Evolutionary conservation across 139 green algal species (phyloP).

Genomic region (Zygnema cylindricum): DNA sequence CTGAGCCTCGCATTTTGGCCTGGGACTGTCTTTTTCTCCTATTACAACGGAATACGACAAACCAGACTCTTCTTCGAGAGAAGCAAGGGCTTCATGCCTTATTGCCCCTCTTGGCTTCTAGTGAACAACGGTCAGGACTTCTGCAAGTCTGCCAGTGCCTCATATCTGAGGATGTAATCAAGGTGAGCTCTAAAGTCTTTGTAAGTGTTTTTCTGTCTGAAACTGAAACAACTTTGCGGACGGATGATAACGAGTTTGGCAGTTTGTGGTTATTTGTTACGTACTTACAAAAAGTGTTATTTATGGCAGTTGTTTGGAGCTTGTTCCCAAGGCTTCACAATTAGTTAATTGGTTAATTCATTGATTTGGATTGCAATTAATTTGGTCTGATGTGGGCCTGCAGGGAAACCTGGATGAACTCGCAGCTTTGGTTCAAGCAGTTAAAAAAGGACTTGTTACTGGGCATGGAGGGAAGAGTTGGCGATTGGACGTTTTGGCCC

Average conservation of each 20-base stretch:
- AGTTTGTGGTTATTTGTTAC: too few species aligned
- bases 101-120: conserved; percentile 42
- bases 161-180: conserved; percentile 35
- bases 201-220: too few species aligned
- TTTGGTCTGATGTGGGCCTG: neutral
- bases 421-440: conserved; percentile 40
- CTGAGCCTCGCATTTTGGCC: neutral
- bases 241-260: too few species aligned
- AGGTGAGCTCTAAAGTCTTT: conserved; percentile 28
- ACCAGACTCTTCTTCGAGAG: conserved; percentile 35
- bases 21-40: conserved; percentile 46
- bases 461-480: conserved; percentile 17
- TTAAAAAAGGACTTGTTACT: conserved; percentile 29
- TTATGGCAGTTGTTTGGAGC: too few species aligned
- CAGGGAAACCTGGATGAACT: conserved; percentile 35
- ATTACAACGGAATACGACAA: conserved; percentile 17
- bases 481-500: conserved; percentile 32
- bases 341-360: too few species aligned
- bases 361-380: too few species aligned
- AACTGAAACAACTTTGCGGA: too few species aligned
- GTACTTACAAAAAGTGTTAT: too few species aligned
- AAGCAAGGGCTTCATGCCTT: conserved; percentile 27
- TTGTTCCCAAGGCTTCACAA: too few species aligned
- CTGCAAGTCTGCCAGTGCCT: conserved; percentile 47
- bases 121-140: neutral